Evolutionary conservation across 768 basidiomycete genomes (phyloP).

Genomic region (Podaxis sp.): DNA sequence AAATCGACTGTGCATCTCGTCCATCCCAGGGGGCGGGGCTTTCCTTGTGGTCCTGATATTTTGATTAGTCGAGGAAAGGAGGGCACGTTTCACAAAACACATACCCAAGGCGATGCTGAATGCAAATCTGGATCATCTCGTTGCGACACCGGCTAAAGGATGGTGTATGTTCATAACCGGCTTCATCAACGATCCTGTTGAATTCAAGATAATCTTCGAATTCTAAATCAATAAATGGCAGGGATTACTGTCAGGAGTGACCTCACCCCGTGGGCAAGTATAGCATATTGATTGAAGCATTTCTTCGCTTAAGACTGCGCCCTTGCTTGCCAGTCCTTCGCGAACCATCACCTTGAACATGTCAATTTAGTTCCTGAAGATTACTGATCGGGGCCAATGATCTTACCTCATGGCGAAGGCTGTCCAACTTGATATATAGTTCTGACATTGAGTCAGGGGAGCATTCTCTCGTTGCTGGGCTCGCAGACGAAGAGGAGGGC

Average conservation of each 20-base stretch:
- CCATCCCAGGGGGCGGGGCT: background rate
- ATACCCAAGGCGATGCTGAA: constrained; percentile 2
- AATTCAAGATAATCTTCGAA: constrained; percentile 4
- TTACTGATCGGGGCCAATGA: background rate
- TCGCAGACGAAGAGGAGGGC: background rate
- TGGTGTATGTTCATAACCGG: background rate
- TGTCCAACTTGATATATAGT: constrained; percentile 1
- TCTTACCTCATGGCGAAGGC: background rate
- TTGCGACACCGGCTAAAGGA: background rate
- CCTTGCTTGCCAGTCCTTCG: background rate
- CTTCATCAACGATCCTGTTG: background rate
- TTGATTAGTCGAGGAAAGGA: background rate
- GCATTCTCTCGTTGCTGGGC: background rate
- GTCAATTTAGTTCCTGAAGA: background rate
- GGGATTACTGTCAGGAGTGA: background rate
- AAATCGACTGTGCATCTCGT: background rate
- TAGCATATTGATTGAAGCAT: background rate
- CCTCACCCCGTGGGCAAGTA: constrained; percentile 1
- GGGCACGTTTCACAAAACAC: background rate
- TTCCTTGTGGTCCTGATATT: background rate
- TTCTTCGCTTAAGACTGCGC: background rate
- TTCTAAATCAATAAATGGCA: background rate
- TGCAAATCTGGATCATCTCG: background rate
- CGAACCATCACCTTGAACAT: background rate
- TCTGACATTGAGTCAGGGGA: background rate